Evolutionary conservation across 352 stramenopile genomes (phyloP), one percentile per base, ranked within the genome.

Genomic region (Phytophthora constricta): DNA sequence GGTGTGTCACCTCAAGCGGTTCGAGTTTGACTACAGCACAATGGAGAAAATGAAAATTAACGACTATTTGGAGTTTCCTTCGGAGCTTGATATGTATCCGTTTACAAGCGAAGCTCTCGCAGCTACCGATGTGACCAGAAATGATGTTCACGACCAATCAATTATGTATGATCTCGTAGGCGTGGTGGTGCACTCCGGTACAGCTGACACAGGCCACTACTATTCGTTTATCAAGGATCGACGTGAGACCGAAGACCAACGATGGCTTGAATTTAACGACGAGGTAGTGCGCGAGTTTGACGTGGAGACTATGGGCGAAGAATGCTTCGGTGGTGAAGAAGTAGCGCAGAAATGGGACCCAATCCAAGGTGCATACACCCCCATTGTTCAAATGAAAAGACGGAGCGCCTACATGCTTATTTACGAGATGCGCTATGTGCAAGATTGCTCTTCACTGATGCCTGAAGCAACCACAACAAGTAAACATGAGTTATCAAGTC

Each of bases 201-300:
- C 91, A 19, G 84, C 89, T 0, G 90, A 98, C 54, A 96, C 85
- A 49, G 95, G 95, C 0, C 95, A 98, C 79, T 98, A 98, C 66
- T 98, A 98, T 68, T 97, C 86, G 20, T 98, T 97, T 73, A 92
- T 98, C 45, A 88, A 92, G 26, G 90, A 98, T 43, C 76, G 89
- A 31, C 43, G 72, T 8, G 53, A 66, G 0, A 41, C 27, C 9
- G 16, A 55, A 27, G 64, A 25, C 17, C 51, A 70, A n/a, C 48
- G 61, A 14, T 98, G 95, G 95, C 79, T 97, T 9, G 90, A 97
- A 59, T 98, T 98, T 70, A 98, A 98, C 65, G 95, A 98, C 68
- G 86, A 94, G 45, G 67, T 85, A 19, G 92, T 98, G 1, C 79
- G 82, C 17, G 66, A 79, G 0, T 98, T 98, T 52, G 77, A 97